Base-by-base conservation (phyloP, 148 eudicot species). In the Spergularia bocconei region DNA sequence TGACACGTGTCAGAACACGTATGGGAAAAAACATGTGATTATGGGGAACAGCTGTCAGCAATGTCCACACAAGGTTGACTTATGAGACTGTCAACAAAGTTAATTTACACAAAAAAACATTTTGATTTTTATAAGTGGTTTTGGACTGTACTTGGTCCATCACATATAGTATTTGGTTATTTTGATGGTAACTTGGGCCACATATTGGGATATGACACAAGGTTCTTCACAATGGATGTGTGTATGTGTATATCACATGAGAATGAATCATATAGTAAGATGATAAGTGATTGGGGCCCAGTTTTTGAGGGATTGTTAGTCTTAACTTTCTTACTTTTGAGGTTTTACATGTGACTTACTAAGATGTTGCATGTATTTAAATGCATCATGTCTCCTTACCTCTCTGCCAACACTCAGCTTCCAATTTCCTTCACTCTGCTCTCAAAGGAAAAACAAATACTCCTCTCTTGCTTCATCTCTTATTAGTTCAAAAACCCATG, bases 1-100 rank as follows among this genome's bases (percentile, higher is more conserved):
- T 53, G 84, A 80, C 82, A 71, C 82, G 84, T 80, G 84, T 77
- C 82, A 66, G 71, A 17, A 20, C 3, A 12, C 72, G 72, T 47
- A 63, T 78, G 75, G 84, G 4, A 65, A 64, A 29, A 11, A 16
- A 39, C 81, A 73, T 63, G 84, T 80, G 80, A 80, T 1, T 0
- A 41, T 80, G 79, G 75, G 75, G 20, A 67, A 78, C 86, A 84
- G 86, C 84, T 78, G 80, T 80, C 84, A 80, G 65, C 71, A 80
- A 69, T 44, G 77, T 75, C 80, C 73, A 75, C 73, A 78, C 82
- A 78, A 70, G 76, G 87, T 84, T 84, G 87, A 81, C 87, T 81
- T 80, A 19, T 67, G 19, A 78, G 36, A 54, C 72, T 84, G 82
- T 76, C 78, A 56, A 75, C 69, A 48, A 21, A 15, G 54, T 36